Evolutionary conservation across 2,329 filamentous ascomycete genomes (phyloP).

Genomic region (Thermothelomyces thermophilus): DNA sequence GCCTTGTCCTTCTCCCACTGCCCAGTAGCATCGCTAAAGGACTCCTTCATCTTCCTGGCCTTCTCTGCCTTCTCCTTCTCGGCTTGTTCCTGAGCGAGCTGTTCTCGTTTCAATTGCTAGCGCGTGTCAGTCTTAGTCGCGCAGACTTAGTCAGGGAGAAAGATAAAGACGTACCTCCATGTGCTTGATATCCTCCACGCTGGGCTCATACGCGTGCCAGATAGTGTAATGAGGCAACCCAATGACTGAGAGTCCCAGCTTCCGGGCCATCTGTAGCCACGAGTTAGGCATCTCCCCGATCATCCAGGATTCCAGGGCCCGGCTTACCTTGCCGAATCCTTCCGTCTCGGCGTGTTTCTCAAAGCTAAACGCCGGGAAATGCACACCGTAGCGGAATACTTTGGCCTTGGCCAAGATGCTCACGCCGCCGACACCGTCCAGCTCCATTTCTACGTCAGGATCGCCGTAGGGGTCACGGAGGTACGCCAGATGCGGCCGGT

Average conservation of each 20-base stretch:
- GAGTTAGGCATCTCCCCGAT: slow-evolving; percentile 6
- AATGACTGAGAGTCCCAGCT: slow-evolving; percentile 92
- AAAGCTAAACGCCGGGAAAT: slow-evolving; percentile 97
- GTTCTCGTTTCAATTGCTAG: slow-evolving; percentile 88
- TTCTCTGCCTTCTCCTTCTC: slow-evolving; percentile 67
- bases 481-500: slow-evolving; percentile 94
- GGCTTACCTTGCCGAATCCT: slow-evolving; percentile 86
- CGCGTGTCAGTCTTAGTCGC: slow-evolving; percentile 16
- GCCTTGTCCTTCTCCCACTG: slow-evolving; percentile 92
- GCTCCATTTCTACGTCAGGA: slow-evolving; percentile 99
- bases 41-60: slow-evolving; percentile 69
- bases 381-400: slow-evolving; percentile 89
- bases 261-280: slow-evolving; percentile 74
- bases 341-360: slow-evolving; percentile 98
- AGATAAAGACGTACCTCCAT: slow-evolving; percentile 62
- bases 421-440: slow-evolving; percentile 94
- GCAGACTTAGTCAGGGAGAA: background rate
- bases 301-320: background rate
- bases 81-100: slow-evolving; percentile 70
- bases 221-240: slow-evolving; percentile 97
- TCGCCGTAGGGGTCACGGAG: slow-evolving; percentile 94
- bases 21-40: slow-evolving; percentile 66
- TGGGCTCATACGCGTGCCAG: slow-evolving; percentile 99
- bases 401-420: slow-evolving; percentile 94
- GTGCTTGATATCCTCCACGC: slow-evolving; percentile 90